Base-by-base conservation (phyloP, 768 basidiomycete species). In the Fomitopsis serialis region DNA sequence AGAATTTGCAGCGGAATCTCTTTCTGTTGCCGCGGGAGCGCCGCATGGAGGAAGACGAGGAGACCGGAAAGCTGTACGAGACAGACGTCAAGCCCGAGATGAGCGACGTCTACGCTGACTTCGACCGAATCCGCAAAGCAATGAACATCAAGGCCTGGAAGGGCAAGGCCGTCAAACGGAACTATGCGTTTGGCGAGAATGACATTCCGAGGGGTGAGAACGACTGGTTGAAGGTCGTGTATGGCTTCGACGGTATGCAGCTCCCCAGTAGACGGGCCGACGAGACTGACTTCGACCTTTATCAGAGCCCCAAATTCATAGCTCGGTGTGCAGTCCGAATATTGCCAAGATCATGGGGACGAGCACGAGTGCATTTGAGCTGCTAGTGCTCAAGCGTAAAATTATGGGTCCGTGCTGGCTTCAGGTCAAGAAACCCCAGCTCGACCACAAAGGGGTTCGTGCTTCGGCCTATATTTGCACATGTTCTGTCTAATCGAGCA, bases 341-440 rank as follows among this genome's bases (percentile, higher is more conserved):
- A 95, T 98, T 65, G 77, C 83, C 32, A 82, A 81, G 53, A 85
- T 98, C 11, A 89, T 98, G 60, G 97, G 97, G 12, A 89, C 95
- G 2, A 94, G 84, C 59, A 96, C 94, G 5, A 91, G 74, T 49
- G 88, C 96, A 0, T 99, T 99, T 61, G 97, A 98, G 66, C 73
- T 92, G 10, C 80, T 99, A 19, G 95, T 94, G 2, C 61, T 98
- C 44, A 98, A 98, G 69, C 84, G 94, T 29, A 97, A 95, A 72
- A 97, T 98, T 53, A 98, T 98, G 94, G 97, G 97, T 0, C 95
- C 97, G 0, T 98, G 97, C 66, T 99, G 97, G 97, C 74, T 99
- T 43, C 78, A 86, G 52, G 79, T 99, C 57, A 87, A 87, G 70
- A 79, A 86, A 44, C 86, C 88, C 1, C 70, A 77, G 22, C 72